These are phyloP conservation scores for Fusarium algeriense DNA, from an alignment of 2,329 filamentous ascomycete species.

Conservation along the genomic window DNA sequence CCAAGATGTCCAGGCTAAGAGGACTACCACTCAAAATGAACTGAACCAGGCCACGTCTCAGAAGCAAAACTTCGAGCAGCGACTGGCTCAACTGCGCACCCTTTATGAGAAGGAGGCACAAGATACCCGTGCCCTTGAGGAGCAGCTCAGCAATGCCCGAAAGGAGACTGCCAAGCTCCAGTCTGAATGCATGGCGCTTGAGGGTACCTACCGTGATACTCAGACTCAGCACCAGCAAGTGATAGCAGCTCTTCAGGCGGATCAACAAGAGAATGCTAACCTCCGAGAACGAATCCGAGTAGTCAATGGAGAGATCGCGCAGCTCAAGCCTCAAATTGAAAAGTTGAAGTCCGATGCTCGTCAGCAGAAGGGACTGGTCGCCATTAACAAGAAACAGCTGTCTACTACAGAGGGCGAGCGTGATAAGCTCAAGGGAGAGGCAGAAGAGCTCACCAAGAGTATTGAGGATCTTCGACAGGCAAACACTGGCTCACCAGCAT, in stretches of 20 bases:
- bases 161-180: constrained; percentile 87
- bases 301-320: constrained; percentile 83
- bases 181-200: constrained; percentile 84
- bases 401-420: constrained; percentile 89
- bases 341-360: constrained; percentile 92
- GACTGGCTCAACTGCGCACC: constrained; percentile 84
- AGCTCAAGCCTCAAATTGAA: constrained; percentile 90
- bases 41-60: constrained; percentile 84
- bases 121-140: constrained; percentile 85
- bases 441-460: constrained; percentile 74
- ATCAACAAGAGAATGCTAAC: constrained; percentile 87
- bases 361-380: constrained; percentile 95
- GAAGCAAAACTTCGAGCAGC: constrained; percentile 92
- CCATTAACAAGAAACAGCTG: constrained; percentile 98
- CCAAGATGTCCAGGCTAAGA: constrained; percentile 90
- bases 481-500: constrained; percentile 63
- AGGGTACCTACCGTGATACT: constrained; percentile 83
- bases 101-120: constrained; percentile 95
- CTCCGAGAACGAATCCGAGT: constrained; percentile 90
- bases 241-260: constrained; percentile 78
- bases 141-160: constrained; percentile 80
- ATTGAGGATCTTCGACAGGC: constrained; percentile 69
- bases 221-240: constrained; percentile 85
- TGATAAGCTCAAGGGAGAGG: constrained; percentile 87
- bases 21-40: constrained; percentile 82